Evolutionary conservation across 495 filamentous ascomycete species (phyloP).

Genomic region (Hypoxylon fuscum): DNA sequence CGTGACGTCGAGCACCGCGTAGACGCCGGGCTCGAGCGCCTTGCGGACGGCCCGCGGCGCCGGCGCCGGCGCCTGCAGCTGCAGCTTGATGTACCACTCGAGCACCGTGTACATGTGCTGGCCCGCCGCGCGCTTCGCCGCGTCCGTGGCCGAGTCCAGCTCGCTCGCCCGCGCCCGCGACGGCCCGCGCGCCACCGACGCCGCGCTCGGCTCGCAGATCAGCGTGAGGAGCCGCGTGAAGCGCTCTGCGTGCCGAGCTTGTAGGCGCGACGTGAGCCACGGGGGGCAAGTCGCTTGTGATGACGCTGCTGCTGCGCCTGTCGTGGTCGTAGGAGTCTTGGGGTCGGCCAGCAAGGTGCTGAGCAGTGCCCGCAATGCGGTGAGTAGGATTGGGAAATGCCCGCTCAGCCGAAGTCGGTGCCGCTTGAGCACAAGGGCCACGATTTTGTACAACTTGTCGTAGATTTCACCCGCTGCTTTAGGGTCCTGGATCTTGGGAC

Average conservation of each 20-base stretch:
- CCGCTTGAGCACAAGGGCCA: constrained; percentile 66
- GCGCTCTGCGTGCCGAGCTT: constrained; percentile 64
- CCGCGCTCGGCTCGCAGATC: constrained; percentile 81
- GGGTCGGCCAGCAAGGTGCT: constrained; percentile 36
- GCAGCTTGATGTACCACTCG: constrained; percentile 73
- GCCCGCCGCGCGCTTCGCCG: constrained; percentile 77
- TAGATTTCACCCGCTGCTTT: constrained; percentile 64
- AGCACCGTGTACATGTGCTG: constrained; percentile 78
- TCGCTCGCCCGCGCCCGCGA: constrained; percentile 54
- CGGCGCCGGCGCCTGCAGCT: constrained; percentile 59
- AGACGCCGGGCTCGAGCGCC: constrained; percentile 75
- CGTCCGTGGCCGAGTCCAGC: constrained; percentile 79
- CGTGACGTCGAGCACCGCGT: constrained; percentile 74
- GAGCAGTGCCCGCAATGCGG: constrained; percentile 37
- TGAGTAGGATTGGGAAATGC: constrained; percentile 45
- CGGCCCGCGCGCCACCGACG: constrained; percentile 67
- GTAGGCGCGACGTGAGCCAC: constrained; percentile 43
- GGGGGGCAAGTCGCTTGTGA: constrained; percentile 34
- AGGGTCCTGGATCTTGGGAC: constrained; percentile 29
- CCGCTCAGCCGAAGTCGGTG: constrained; percentile 58
- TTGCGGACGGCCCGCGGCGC: constrained; percentile 67
- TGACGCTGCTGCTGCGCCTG: constrained; percentile 33
- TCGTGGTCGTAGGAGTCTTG: constrained; percentile 3
- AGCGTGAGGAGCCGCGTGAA: constrained; percentile 78
- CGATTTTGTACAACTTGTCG: constrained; percentile 67